Conservation (phyloP, 192 early-diverging fungal species). For the Jimgerdemannia lactiflua region DNA sequence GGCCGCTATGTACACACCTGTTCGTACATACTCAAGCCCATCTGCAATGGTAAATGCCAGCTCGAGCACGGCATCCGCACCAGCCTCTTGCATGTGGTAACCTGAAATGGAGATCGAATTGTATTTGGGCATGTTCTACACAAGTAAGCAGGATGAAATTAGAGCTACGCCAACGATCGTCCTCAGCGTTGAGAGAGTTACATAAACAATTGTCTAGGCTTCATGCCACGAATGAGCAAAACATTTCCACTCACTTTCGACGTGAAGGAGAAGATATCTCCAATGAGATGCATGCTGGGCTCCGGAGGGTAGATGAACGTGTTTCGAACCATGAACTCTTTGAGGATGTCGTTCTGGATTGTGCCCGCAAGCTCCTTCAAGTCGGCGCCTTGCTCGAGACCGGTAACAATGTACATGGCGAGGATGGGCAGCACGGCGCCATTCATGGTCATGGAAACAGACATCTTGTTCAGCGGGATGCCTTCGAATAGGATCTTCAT, state of each 20-base stretch:
- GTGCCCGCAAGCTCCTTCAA: slow-evolving; percentile 81
- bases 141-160: background rate
- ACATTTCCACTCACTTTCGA: slow-evolving; percentile 41
- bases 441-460: slow-evolving; percentile 95
- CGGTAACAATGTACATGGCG: slow-evolving; percentile 89
- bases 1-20: slow-evolving; percentile 28
- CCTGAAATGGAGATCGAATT: slow-evolving; percentile 96
- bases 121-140: slow-evolving; percentile 85
- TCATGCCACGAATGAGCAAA: background rate
- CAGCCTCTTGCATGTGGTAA: slow-evolving; percentile 93
- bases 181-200: no score
- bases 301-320: slow-evolving; percentile 93
- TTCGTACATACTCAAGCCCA: slow-evolving; percentile 79
- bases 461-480: slow-evolving; percentile 88
- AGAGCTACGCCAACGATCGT: no score
- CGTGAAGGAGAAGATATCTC: slow-evolving; percentile 90
- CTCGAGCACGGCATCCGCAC: slow-evolving; percentile 85
- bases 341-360: slow-evolving; percentile 91
- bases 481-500: slow-evolving; percentile 86
- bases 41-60: slow-evolving; percentile 92
- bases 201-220: no score
- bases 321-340: slow-evolving; percentile 95
- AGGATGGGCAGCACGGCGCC: slow-evolving; percentile 90
- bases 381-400: slow-evolving; percentile 81
- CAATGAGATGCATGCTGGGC: slow-evolving; percentile 87